Evolutionary conservation across 495 filamentous ascomycete genomes (phyloP), one percentile per base, ranked within the genome.

Genomic region (Talaromyces ruber): DNA sequence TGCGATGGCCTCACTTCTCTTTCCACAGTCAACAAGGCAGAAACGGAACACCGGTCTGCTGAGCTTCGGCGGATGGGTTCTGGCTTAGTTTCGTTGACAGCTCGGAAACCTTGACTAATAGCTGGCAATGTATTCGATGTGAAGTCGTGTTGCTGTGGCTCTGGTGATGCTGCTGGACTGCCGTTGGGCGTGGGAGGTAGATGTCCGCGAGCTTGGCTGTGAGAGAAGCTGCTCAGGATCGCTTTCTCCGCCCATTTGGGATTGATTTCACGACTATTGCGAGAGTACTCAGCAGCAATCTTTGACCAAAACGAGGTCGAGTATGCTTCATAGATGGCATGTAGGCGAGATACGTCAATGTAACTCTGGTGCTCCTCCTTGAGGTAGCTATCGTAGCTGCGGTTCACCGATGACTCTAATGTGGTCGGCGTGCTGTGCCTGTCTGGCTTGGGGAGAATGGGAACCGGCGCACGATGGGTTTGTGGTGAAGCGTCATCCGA

Each of bases 241-340:
- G 85, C 82, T 63, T 86, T 82, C 70, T 91, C 88, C 16, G 92
- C 77, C 16, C 84, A 76, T 22, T 81, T 76, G 11, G 86, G 84
- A 51, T 84, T 85, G 4, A 86, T 79, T 32, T 32, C 53, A 45
- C 83, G 82, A 4, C 72, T 66, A 56, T 88, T 88, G 63, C 45
- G 53, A 22, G 64, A 65, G 37, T 93, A 93, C 58, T 88, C 85
- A 34, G 80, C 72, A 22, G 89, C 88, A 37, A 93, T 81, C 45
- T 79, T 79, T 52, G 79, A 79, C 89, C 89, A 93, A 71, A 93
- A 92, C 12, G 82, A 82, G 34, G 81, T 75, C 32, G 88, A 83
- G 66, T 90, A 87, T 12, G 81, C 77, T 59, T 86, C 82, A 70
- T 92, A 91, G 55, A 91, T 81, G 50, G 82, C 78, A 37, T 81